Conservation (phyloP, 805 yeast genomes). For the Yamadazyma insecticola region DNA sequence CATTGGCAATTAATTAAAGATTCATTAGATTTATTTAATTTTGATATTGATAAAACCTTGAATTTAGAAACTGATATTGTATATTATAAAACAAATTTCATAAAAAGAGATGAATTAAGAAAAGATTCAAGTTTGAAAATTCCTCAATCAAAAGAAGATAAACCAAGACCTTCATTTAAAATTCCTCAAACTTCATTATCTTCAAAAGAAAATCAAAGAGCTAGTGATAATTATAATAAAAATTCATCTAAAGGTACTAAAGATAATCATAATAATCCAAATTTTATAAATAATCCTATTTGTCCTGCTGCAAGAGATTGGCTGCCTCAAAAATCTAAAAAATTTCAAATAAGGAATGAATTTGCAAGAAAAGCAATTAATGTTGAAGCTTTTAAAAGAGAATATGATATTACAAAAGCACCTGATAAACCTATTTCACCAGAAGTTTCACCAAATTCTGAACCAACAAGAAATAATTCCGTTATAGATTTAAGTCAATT, state of each 20-base stretch:
- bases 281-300: constrained; percentile 20
- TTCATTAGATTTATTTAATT: constrained; percentile 24
- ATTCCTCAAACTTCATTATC: constrained; percentile 16
- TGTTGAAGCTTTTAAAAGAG: constrained; percentile 31
- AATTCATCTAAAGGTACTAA: constrained; percentile 3
- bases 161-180: constrained; percentile 34
- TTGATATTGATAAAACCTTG: constrained; percentile 23
- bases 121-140: constrained; percentile 4
- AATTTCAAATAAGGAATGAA: constrained; percentile 26
- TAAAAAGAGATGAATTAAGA: constrained; percentile 28
- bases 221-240: not conserved
- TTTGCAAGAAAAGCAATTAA: constrained; percentile 34
- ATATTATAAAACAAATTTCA: constrained; percentile 40
- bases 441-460: constrained; percentile 38
- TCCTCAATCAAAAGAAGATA: constrained; percentile 8
- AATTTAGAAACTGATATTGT: constrained; percentile 40
- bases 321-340: constrained; percentile 26
- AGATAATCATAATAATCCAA: constrained; percentile 8
- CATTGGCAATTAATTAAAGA: constrained; percentile 32
- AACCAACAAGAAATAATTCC: constrained; percentile 38
- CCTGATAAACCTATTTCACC: constrained; percentile 36
- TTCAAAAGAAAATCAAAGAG: constrained; percentile 6
- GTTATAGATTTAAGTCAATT: constrained; percentile 36
- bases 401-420: constrained; percentile 24
- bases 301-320: constrained; percentile 39